phyloP scores from a whole-genome alignment of 441 rosid species.

The Breynia disticha region DNA sequence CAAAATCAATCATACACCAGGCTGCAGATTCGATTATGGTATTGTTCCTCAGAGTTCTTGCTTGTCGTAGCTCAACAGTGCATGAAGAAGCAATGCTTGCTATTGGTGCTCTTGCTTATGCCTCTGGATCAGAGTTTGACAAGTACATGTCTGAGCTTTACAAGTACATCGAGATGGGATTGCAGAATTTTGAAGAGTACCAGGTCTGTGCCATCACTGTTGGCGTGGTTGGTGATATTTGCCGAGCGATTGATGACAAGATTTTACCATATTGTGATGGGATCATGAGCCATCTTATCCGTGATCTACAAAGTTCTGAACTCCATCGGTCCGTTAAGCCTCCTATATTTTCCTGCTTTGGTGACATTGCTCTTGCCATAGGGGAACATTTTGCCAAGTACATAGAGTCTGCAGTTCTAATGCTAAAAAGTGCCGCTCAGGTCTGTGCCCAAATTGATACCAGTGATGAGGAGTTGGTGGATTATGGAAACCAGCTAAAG shows the following conservation, averaged over 20 bases:
- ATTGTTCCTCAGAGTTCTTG: constrained; percentile 71
- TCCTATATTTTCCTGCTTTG: constrained; percentile 84
- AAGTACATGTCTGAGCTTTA: constrained; percentile 78
- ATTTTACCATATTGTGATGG: constrained; percentile 76
- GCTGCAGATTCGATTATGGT: constrained; percentile 83
- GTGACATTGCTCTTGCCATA: constrained; percentile 89
- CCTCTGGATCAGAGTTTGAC: constrained; percentile 64
- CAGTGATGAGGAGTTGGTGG: constrained; percentile 70
- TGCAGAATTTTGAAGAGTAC: constrained; percentile 85
- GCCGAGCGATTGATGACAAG: constrained; percentile 79
- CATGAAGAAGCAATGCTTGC: constrained; percentile 99
- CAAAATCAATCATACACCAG: constrained; percentile 55
- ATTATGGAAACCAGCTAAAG: constrained; percentile 74
- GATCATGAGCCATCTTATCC: constrained; percentile 70
- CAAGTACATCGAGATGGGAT: constrained; percentile 72
- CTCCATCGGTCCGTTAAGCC: constrained; percentile 90
- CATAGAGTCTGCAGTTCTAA: constrained; percentile 41
- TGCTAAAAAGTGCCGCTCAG: constrained; percentile 80
- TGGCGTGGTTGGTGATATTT: constrained; percentile 90
- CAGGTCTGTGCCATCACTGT: constrained; percentile 89
- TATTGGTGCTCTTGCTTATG: constrained; percentile 88
- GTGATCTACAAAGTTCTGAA: constrained; percentile 61
- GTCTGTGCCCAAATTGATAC: constrained; percentile 61
- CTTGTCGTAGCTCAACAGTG: constrained; percentile 85
- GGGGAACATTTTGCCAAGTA: constrained; percentile 77